Evolutionary conservation across 805 yeast genomes (phyloP), one percentile per base, ranked within the genome.

Genomic region (Cyberlindnera mycetangii): DNA sequence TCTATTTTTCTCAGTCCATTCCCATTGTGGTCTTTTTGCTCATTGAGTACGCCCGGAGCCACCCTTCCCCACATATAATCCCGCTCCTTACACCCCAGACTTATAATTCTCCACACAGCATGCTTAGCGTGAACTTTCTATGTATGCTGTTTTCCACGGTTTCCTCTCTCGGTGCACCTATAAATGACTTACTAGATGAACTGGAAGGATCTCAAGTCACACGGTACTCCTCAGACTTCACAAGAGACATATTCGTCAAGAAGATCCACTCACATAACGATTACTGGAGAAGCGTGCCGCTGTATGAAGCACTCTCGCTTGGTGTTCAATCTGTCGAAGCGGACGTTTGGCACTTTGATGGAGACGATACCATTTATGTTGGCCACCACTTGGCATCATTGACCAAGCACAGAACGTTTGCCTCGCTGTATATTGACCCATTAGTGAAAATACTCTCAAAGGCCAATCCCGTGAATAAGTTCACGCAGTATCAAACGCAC

Each of bases 231-330:
- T 39, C 56, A 8, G 60, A 55, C 37, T 41, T 51, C 33, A 57
- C 61, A 19, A 47, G 55, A 19, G 33, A 56, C 43, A 48, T 58
- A 36, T 56, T 56, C 37, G 58, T 59, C 37, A 59, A 61, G 37
- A 68, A 70, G 32, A 68, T 82, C 32, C 89, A 83, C 56, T 79
- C 87, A 1, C 90, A 83, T 59, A 83, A 83, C 55, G 89, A 83
- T 60, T 84, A 83, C 61, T 82, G 88, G 86, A 66, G 89, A 53
- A 59, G 63, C 12, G 60, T 69, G 9, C 88, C 89, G 0, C 64
- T 83, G 5, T 69, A 72, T 42, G 81, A 80, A 44, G 89, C 87
- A 0, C 58, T 72, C 11, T 60, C 66, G 2, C 52, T 56, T 32
- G 89, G 89, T 5, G 74, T 75, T 21, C 71, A 71, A 39, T 76